Evolutionary conservation across 2,329 filamentous ascomycete genomes (phyloP).

Genomic region (Capronia americana): DNA sequence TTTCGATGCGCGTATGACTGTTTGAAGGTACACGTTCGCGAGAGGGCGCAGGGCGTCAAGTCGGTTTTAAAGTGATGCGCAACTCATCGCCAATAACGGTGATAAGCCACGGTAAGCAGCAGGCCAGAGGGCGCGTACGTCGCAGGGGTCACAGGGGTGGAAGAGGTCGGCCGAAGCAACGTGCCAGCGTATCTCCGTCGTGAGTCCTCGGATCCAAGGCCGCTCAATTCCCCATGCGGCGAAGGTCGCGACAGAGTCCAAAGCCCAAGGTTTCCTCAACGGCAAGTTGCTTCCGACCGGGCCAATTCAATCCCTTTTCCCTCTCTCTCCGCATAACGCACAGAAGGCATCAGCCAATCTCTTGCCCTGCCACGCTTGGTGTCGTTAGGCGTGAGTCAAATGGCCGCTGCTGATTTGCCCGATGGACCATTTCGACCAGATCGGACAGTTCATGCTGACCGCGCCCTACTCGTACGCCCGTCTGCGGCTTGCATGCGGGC

Average conservation of each 20-base stretch:
- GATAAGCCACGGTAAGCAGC: not conserved
- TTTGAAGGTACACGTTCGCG: not conserved
- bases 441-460: slow-evolving; percentile 16
- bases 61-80: slow-evolving; percentile 7
- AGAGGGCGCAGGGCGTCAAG: slow-evolving; percentile 9
- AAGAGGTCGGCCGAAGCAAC: slow-evolving; percentile 12
- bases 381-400: slow-evolving; percentile 32
- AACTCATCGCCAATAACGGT: not conserved
- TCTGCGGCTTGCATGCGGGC: slow-evolving; percentile 10
- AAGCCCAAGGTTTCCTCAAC: slow-evolving; percentile 13
- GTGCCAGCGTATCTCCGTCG: not conserved
- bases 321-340: slow-evolving; percentile 13
- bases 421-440: slow-evolving; percentile 12
- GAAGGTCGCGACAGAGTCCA: not conserved
- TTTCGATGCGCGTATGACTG: not conserved
- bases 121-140: not conserved
- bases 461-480: slow-evolving; percentile 26
- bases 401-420: slow-evolving; percentile 24
- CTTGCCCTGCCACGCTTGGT: slow-evolving; percentile 18
- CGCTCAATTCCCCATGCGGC: slow-evolving; percentile 5
- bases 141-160: not conserved
- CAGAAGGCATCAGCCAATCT: slow-evolving; percentile 23
- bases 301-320: slow-evolving; percentile 11
- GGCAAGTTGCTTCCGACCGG: slow-evolving; percentile 26
- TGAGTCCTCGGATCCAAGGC: not conserved